Evolutionary conservation across 2,329 filamentous ascomycete genomes (phyloP).

Genomic region (Lecanosticta acicola): DNA sequence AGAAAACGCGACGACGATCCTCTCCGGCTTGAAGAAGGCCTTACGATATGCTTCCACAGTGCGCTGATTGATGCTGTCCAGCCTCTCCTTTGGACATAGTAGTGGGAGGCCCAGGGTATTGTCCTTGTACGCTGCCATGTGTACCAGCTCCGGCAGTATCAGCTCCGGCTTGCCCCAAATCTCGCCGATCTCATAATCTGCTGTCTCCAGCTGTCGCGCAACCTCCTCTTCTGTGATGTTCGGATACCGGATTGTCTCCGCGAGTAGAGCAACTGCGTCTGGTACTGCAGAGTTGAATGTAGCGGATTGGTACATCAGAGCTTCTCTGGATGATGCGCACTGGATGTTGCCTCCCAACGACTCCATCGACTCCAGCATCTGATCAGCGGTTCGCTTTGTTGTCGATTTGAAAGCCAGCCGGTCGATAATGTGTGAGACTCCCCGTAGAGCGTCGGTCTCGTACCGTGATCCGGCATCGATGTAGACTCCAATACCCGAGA

Average conservation of each 20-base stretch:
- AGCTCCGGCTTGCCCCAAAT: slow-evolving; percentile 97
- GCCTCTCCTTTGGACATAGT: slow-evolving; percentile 78
- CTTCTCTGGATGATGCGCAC: slow-evolving; percentile 90
- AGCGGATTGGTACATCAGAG: slow-evolving; percentile 97
- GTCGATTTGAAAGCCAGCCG: slow-evolving; percentile 91
- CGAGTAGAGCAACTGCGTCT: slow-evolving; percentile 73
- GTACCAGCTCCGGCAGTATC: slow-evolving; percentile 88
- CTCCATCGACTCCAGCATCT: slow-evolving; percentile 84
- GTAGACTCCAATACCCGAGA: slow-evolving; percentile 92
- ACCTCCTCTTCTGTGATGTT: slow-evolving; percentile 82
- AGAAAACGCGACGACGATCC: slow-evolving; percentile 91
- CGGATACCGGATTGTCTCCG: slow-evolving; percentile 88
- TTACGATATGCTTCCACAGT: slow-evolving; percentile 74
- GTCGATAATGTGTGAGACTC: slow-evolving; percentile 94
- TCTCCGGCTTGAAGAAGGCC: slow-evolving; percentile 79
- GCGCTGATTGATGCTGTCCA: slow-evolving; percentile 65
- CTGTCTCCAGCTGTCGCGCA: slow-evolving; percentile 77
- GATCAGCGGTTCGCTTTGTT: slow-evolving; percentile 62
- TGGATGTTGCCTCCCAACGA: slow-evolving; percentile 91
- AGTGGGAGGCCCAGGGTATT: slow-evolving; percentile 94
- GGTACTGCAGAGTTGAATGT: slow-evolving; percentile 93
- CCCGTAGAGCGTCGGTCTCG: slow-evolving; percentile 77
- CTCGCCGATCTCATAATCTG: slow-evolving; percentile 90
- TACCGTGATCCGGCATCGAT: slow-evolving; percentile 92
- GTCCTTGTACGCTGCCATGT: slow-evolving; percentile 91